Evolutionary conservation across 2,329 filamentous ascomycete genomes (phyloP), one percentile per base, ranked within the genome.

Genomic region (Fusarium sp.): DNA sequence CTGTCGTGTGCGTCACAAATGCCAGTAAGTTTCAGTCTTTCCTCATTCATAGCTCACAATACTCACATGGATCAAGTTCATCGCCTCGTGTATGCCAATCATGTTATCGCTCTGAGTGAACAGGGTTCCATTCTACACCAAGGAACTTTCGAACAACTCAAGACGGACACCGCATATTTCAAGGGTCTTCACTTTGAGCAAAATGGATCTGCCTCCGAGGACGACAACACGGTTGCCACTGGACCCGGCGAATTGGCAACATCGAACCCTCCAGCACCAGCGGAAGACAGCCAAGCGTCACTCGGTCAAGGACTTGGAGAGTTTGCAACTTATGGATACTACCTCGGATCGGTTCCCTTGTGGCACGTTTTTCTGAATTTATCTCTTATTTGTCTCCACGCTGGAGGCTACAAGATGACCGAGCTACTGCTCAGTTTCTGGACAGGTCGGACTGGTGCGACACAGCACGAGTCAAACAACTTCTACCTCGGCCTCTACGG

Each of bases 401-500:
- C 50, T 4, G 70, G 64, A 37, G 30, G 65, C 16, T 71, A 68
- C 48, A 69, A 72, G 39, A 72, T 72, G 70, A 73, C 70, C 3
- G 70, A 72, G 41, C 23, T 73, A 10, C 25, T 73, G 9, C 61
- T 73, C 18, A 73, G 69, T 39, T 73, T 69, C 35, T 73, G 70
- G 70, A 72, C 69, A 10, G 64, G 59, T 1, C 59, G 71, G 20
- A 56, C 68, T 32, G 60, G 58, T 14, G 11, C 57, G 23, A 68
- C 58, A 5, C 60, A 63, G 25, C 65, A 68, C 18, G 60, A 43
- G 18, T 43, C 52, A 13, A 72, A 72, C 34, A 69, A 59, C 30
- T 72, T 69, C 50, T 73, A 73, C 25, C 70, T 72, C 32, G 69
- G 69, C 25, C 45, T 73, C 18, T 73, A 72, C 50, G 48, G 65